phyloP scores from a whole-genome alignment of 352 stramenopile genomes.

The Phytophthora ohioensis region DNA sequence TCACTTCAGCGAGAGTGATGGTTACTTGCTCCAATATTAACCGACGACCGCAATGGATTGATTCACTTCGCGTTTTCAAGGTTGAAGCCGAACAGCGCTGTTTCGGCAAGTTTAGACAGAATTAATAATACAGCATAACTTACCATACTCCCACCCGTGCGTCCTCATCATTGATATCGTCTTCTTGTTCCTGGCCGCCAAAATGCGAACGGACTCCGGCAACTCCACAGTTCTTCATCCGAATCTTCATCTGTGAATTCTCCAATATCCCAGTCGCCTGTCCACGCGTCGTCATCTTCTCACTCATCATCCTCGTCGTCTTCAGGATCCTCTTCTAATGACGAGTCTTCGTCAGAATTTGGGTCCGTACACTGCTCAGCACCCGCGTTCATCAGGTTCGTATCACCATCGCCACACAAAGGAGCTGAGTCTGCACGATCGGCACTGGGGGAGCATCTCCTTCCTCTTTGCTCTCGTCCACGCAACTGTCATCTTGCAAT shows the following conservation, averaged over 20 bases:
- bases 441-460: too few species aligned
- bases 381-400: constrained; percentile 20
- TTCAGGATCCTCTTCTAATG: constrained; percentile 5
- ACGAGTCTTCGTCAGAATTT: constrained; percentile 12
- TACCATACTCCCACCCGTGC: constrained; percentile 11
- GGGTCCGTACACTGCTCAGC: constrained; percentile 6
- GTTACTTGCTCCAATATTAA: too few species aligned
- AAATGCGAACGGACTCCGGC: neutral
- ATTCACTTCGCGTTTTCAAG: too few species aligned
- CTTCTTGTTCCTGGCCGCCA: constrained; percentile 1
- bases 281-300: neutral
- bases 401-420: constrained; percentile 1
- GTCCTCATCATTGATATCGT: neutral
- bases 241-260: constrained; percentile 5
- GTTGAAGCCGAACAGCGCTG: too few species aligned
- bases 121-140: constrained; percentile 2
- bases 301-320: constrained; percentile 5
- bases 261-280: constrained; percentile 12
- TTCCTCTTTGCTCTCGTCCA: too few species aligned
- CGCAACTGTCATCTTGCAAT: too few species aligned
- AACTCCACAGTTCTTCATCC: neutral
- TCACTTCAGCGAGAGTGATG: too few species aligned
- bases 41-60: too few species aligned
- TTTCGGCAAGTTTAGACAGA: too few species aligned
- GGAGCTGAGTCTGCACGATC: neutral